Percentiles rank a stretch among this genome's conserved stretches.
Evolutionary conservation across 768 basidiomycete species (phyloP).

Genomic region (Hypholoma fasciculare): DNA sequence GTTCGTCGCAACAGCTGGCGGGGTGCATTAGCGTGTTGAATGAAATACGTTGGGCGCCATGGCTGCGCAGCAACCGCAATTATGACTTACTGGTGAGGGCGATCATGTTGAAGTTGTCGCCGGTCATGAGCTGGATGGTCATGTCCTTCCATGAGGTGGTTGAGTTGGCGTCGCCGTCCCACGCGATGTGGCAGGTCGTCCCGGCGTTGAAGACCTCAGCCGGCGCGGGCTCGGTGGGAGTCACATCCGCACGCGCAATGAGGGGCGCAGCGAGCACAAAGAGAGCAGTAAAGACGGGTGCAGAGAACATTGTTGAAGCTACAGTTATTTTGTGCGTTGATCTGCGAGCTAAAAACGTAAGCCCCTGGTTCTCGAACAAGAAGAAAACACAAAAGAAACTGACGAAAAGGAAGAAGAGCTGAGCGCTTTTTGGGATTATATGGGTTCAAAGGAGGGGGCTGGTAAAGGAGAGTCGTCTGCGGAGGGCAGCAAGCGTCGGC

Average conservation of each 20-base stretch:
- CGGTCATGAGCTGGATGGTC: constrained; percentile 81
- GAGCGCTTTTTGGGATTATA: not conserved
- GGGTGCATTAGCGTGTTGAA: constrained; percentile 1
- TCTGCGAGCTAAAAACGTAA: not conserved
- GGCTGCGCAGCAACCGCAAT: no score
- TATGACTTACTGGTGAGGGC: constrained; percentile 58
- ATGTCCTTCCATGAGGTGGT: constrained; percentile 68
- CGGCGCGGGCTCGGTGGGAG: constrained; percentile 61
- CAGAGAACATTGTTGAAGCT: constrained; percentile 34
- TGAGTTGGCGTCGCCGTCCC: constrained; percentile 44
- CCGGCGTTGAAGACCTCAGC: constrained; percentile 60
- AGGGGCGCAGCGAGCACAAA: constrained; percentile 35
- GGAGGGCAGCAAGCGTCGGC: not conserved
- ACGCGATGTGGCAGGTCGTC: constrained; percentile 51
- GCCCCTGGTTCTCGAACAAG: not conserved
- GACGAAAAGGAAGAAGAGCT: not conserved
- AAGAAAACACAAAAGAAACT: not conserved
- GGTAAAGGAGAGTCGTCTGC: constrained; percentile 7
- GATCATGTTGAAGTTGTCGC: constrained; percentile 68
- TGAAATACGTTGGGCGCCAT: not conserved
- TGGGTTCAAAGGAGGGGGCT: constrained; percentile 1
- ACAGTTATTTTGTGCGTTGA: not conserved
- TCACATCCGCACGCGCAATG: constrained; percentile 54
- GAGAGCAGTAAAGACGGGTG: constrained; percentile 36
- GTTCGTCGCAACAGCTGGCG: constrained; percentile 58